phyloP scores from a whole-genome alignment of 1,284 basidiomycete species.

The Ganoderma resinaceum region DNA sequence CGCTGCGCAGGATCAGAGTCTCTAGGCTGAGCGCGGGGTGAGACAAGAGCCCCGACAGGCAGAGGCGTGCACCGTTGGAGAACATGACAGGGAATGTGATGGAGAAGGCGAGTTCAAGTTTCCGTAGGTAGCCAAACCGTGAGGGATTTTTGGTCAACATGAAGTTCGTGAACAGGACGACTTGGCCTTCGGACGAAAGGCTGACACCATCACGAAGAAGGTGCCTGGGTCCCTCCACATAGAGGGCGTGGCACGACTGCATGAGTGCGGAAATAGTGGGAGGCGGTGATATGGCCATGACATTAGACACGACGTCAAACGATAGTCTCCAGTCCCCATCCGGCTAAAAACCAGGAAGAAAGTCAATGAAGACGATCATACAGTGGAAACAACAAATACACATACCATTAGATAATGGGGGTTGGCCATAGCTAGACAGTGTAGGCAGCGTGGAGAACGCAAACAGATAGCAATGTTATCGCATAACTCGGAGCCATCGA shows the following conservation, averaged over 20 bases:
- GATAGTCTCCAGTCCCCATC: conserved; percentile 2
- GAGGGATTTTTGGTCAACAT: not conserved
- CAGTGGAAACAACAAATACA: not conserved
- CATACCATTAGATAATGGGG: not conserved
- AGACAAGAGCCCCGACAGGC: not conserved
- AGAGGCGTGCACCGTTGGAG: not conserved
- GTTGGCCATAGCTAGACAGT: not conserved
- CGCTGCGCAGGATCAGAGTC: not conserved
- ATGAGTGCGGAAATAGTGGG: conserved; percentile 8
- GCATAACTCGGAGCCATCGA: not conserved
- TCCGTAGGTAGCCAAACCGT: not conserved
- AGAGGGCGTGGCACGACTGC: conserved; percentile 7
- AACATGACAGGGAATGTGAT: not conserved
- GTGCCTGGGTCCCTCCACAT: conserved; percentile 9
- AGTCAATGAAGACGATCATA: not conserved
- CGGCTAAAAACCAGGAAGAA: not conserved
- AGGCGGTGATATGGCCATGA: conserved; percentile 4
- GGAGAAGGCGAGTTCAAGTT: not conserved
- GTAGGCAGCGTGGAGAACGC: not conserved
- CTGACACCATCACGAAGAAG: conserved; percentile 7
- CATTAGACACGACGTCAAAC: conserved; percentile 2
- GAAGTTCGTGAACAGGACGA: not conserved
- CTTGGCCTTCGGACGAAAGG: not conserved
- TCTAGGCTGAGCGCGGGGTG: not conserved
- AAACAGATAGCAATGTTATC: not conserved